Conservation (phyloP, 768 basidiomycete species). For the Phlebiopsis gigantea region DNA sequence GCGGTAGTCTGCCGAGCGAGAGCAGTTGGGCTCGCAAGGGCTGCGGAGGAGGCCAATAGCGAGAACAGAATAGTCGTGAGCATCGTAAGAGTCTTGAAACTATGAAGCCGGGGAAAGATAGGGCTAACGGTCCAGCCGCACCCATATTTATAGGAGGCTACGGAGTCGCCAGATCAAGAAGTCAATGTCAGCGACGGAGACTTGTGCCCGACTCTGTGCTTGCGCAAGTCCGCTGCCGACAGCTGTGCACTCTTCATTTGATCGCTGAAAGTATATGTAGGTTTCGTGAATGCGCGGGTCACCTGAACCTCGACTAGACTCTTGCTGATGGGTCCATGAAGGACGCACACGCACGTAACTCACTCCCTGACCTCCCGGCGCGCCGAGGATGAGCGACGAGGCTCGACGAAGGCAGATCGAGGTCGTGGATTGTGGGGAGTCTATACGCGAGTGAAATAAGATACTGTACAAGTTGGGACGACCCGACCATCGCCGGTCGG, state of each 20-base stretch:
- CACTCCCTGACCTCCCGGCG: too few species aligned
- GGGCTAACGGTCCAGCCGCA: neutral
- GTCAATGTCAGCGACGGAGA: neutral
- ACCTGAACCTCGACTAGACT: neutral
- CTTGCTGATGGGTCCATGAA: too few species aligned
- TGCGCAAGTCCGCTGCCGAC: neutral
- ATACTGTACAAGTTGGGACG: too few species aligned
- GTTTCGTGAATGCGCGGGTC: neutral
- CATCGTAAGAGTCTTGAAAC: too few species aligned
- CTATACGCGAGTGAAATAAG: too few species aligned
- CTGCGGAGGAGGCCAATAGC: neutral
- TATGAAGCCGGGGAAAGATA: neutral
- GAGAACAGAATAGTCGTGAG: neutral
- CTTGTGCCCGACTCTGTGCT: neutral
- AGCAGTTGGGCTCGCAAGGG: too few species aligned
- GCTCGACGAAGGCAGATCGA: too few species aligned
- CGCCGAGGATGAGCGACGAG: too few species aligned
- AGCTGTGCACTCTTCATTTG: neutral
- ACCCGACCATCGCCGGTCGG: too few species aligned
- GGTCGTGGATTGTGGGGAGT: too few species aligned
- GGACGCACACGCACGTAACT: too few species aligned
- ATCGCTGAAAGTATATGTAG: neutral
- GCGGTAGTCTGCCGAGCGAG: too few species aligned
- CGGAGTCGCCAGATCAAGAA: neutral
- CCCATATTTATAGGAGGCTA: neutral